A percentile compares a stretch with the other conserved stretches of the same genome.
Evolutionary conservation across 2,329 filamentous ascomycete species (phyloP).

Genomic region (Spiromastix sp.): DNA sequence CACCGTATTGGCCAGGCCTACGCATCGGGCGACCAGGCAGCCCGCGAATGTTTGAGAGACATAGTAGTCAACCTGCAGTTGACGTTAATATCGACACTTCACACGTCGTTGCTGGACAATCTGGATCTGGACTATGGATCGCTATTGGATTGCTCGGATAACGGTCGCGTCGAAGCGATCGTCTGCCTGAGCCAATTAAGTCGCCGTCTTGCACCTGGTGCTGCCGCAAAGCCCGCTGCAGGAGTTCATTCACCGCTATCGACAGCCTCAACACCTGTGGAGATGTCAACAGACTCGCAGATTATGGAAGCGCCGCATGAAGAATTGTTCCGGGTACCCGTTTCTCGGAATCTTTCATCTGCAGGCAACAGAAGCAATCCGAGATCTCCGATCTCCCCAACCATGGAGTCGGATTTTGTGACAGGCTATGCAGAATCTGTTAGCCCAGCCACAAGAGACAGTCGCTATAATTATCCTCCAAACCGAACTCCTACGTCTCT

Average conservation of each 20-base stretch:
- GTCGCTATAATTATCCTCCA: neutral
- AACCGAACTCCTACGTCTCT: neutral
- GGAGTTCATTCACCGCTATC: neutral
- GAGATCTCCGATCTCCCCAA: neutral
- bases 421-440: neutral
- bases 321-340: neutral
- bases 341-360: neutral
- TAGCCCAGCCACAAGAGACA: neutral
- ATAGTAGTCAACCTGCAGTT: slow-evolving; percentile 29
- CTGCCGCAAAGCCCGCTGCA: too few relatives aligned
- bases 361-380: neutral
- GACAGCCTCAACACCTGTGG: neutral
- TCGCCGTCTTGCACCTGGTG: slow-evolving; percentile 18
- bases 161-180: slow-evolving; percentile 24
- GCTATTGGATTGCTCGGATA: slow-evolving; percentile 26
- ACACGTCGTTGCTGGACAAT: slow-evolving; percentile 21
- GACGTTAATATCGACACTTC: slow-evolving; percentile 24
- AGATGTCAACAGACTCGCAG: neutral
- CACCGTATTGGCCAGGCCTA: slow-evolving; percentile 25
- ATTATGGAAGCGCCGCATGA: neutral
- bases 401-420: neutral
- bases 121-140: slow-evolving; percentile 20
- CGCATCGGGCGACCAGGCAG: slow-evolving; percentile 25
- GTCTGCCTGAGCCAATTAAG: slow-evolving; percentile 26
- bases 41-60: slow-evolving; percentile 29